A percentile compares a stretch with the other conserved stretches of the same genome.
Conservation (phyloP, 192 early-diverging fungal species). For the Dimargaris cristalligena region DNA sequence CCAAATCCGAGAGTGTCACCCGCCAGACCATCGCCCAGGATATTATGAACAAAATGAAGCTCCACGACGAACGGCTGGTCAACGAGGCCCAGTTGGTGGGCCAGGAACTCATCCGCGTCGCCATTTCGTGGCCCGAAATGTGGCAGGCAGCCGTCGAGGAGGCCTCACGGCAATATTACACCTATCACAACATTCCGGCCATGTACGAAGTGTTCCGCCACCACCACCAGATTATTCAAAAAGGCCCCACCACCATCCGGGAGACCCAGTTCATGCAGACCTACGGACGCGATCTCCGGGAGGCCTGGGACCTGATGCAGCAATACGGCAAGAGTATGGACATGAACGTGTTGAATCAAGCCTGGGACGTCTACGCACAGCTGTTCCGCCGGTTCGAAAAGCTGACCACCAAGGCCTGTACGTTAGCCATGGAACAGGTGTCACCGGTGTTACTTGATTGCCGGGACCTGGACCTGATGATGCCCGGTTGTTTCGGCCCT, state of each 20-base stretch:
- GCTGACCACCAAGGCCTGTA: conserved; percentile 64
- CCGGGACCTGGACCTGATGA: conserved; percentile 67
- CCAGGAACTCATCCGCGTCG: conserved; percentile 91
- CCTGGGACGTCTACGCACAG: conserved; percentile 79
- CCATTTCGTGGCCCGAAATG: conserved; percentile 92
- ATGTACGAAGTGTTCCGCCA: conserved; percentile 76
- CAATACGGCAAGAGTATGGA: conserved; percentile 56
- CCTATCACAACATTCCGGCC: conserved; percentile 59
- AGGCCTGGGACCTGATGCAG: conserved; percentile 70
- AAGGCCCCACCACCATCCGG: conserved; percentile 73
- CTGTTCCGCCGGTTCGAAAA: conserved; percentile 64
- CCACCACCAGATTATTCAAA: conserved; percentile 54
- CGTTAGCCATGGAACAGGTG: conserved; percentile 72
- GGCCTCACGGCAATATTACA: conserved; percentile 64
- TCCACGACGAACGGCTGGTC: conserved; percentile 66
- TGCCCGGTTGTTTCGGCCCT: conserved; percentile 78
- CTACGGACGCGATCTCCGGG: conserved; percentile 69
- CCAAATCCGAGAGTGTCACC: conserved; percentile 64
- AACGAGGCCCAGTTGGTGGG: conserved; percentile 83
- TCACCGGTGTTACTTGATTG: conserved; percentile 76
- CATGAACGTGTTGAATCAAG: conserved; percentile 72
- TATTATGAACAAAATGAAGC: conserved; percentile 82
- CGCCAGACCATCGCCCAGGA: conserved; percentile 64
- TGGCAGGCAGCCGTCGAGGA: conserved; percentile 91
- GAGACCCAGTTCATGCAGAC: conserved; percentile 85